Conservation (phyloP, 2,329 filamentous ascomycete species). For the Colletotrichum cereale region DNA sequence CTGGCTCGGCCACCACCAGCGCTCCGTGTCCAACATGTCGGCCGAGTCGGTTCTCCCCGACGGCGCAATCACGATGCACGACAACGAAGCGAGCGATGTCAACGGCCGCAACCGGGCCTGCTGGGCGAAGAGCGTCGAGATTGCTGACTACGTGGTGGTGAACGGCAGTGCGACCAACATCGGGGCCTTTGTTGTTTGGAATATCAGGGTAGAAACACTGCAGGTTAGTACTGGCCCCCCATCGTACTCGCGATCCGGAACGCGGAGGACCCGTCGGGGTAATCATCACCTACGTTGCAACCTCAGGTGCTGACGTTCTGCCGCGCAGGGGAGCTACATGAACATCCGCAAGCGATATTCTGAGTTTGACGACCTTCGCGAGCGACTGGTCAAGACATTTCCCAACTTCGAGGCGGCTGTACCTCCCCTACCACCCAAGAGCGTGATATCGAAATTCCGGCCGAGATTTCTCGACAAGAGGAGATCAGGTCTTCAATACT, state of each 20-base stretch:
- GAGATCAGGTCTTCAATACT: conserved; percentile 87
- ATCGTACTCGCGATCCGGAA: not conserved
- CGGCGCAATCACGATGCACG: conserved; percentile 71
- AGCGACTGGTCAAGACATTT: conserved; percentile 81
- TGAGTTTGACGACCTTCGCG: conserved; percentile 88
- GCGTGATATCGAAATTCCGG: conserved; percentile 86
- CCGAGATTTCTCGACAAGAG: conserved; percentile 88
- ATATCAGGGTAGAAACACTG: conserved; percentile 87
- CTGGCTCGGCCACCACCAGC: conserved; percentile 55
- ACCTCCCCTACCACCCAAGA: conserved; percentile 92
- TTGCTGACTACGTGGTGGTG: conserved; percentile 69
- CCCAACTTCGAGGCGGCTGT: conserved; percentile 87
- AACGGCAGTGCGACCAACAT: conserved; percentile 69
- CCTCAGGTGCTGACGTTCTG: conserved; percentile 39
- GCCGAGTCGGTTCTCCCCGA: conserved; percentile 61
- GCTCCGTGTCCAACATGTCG: conserved; percentile 58
- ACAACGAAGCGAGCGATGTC: conserved; percentile 69
- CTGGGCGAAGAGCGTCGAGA: conserved; percentile 74
- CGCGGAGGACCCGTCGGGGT: not conserved
- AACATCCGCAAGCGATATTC: conserved; percentile 83
- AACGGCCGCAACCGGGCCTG: conserved; percentile 68
- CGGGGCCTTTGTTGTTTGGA: conserved; percentile 97
- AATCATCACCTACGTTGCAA: too few species aligned
- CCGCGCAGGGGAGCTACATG: conserved; percentile 68
- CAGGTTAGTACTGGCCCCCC: conserved; percentile 69